Percentiles rank a stretch among this genome's conserved stretches.
phyloP scores from a whole-genome alignment of 2,329 filamentous ascomycete species.

The Talaromyces funiculosus region DNA sequence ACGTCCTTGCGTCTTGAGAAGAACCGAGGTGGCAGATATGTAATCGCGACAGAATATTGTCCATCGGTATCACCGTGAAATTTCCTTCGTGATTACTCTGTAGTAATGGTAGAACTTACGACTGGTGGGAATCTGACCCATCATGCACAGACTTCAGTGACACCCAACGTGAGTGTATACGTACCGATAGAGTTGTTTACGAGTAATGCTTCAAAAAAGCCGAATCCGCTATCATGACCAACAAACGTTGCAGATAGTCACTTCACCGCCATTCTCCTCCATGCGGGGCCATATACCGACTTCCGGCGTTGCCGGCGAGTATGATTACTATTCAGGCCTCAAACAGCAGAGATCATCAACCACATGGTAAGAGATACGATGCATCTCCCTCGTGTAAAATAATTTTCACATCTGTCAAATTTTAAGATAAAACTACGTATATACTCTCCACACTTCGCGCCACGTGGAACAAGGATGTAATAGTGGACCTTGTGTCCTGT shows the following conservation, averaged over 20 bases:
- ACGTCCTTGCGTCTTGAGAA: no score
- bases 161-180: not conserved
- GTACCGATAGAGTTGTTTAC: not conserved
- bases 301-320: not conserved
- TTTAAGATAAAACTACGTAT: not conserved
- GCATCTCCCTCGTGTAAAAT: not conserved
- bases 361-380: not conserved
- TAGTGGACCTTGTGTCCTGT: not conserved
- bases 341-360: not conserved
- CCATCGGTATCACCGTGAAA: not conserved
- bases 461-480: slow-evolving; percentile 8
- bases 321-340: not conserved
- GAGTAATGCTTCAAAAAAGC: not conserved
- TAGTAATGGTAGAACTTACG: not conserved
- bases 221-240: not conserved
- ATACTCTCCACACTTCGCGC: slow-evolving; percentile 1
- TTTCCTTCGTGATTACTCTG: not conserved
- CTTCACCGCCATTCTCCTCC: slow-evolving; percentile 3
- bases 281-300: not conserved
- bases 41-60: not conserved
- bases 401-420: not conserved
- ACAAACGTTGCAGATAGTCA: not conserved
- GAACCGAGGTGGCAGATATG: not conserved
- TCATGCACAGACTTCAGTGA: not conserved
- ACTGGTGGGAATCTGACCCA: not conserved